Percentiles rank a stretch among this genome's conserved stretches.
phyloP scores from a whole-genome alignment of 106 monocot species.

The Apostasia shenzhenica region DNA sequence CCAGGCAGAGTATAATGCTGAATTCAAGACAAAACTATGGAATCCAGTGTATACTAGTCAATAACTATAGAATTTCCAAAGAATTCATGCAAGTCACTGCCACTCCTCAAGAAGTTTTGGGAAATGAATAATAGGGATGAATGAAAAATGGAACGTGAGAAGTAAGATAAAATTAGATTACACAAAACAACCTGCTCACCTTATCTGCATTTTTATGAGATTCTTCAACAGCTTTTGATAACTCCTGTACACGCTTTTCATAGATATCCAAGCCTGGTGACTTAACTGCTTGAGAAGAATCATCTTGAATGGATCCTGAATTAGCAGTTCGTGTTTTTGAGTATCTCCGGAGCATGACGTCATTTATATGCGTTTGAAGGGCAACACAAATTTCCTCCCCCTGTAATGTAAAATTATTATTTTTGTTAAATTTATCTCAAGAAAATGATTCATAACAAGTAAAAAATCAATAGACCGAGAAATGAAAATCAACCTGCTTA shows the following conservation, averaged over 20 bases:
- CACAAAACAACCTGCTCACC: constrained; percentile 27
- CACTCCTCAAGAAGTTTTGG: too few relatives aligned
- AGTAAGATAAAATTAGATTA: too few relatives aligned
- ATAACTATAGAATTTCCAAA: too few relatives aligned
- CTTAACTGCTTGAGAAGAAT: constrained; percentile 44
- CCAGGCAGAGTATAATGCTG: too few relatives aligned
- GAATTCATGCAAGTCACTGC: too few relatives aligned
- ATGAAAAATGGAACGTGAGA: too few relatives aligned
- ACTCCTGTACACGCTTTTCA: constrained; percentile 68
- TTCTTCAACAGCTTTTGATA: constrained; percentile 77
- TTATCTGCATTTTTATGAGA: constrained; percentile 70
- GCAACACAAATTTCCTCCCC: constrained; percentile 99
- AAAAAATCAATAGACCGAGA: neutral
- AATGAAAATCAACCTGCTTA: constrained; percentile 62
- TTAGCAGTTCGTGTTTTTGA: constrained; percentile 68
- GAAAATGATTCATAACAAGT: constrained; percentile 3
- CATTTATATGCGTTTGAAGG: constrained; percentile 99
- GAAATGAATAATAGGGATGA: too few relatives aligned
- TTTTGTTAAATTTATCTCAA: neutral
- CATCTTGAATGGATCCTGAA: constrained; percentile 49
- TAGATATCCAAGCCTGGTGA: constrained; percentile 40
- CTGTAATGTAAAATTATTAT: constrained; percentile 20
- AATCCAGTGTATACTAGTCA: too few relatives aligned
- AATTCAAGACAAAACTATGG: too few relatives aligned
- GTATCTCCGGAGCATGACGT: constrained; percentile 94